Evolutionary conservation across 2,329 filamentous ascomycete genomes (phyloP).

Genomic region (Fusarium subtropicale): DNA sequence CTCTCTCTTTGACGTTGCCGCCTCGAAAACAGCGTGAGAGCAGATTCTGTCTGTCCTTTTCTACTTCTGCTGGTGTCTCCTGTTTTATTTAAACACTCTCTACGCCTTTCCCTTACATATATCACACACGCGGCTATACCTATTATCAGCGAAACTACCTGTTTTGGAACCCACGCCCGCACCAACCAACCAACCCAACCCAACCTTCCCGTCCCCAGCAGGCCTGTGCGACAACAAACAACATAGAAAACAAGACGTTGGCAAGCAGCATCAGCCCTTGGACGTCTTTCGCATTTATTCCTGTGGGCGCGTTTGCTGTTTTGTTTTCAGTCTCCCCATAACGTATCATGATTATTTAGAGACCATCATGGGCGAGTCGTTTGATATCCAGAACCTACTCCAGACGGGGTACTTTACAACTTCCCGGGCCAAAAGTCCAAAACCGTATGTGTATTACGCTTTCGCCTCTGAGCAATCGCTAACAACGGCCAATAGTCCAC

Average conservation of each 20-base stretch:
- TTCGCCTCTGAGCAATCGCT: conserved; percentile 13
- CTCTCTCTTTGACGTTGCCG: conserved; percentile 40
- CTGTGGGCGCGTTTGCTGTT: conserved; percentile 22
- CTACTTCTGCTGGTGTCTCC: conserved; percentile 22
- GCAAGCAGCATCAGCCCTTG: conserved; percentile 13
- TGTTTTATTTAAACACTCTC: conserved; percentile 7
- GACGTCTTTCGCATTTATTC: conserved; percentile 15
- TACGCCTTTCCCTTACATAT: not conserved
- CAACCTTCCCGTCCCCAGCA: conserved; percentile 28
- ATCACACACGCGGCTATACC: conserved; percentile 13
- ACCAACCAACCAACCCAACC: conserved; percentile 14
- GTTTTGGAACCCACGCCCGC: conserved; percentile 23
- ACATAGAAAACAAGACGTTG: conserved; percentile 37
- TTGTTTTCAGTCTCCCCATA: conserved; percentile 18
- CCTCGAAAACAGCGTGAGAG: conserved; percentile 27
- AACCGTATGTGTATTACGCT: conserved; percentile 42
- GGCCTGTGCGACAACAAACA: conserved; percentile 42
- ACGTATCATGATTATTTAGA: conserved; percentile 45
- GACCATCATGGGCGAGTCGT: conserved; percentile 57
- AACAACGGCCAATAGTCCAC: conserved; percentile 32
- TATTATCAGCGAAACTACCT: conserved; percentile 3
- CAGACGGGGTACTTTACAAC: conserved; percentile 64
- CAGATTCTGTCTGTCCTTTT: conserved; percentile 29
- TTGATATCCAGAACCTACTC: conserved; percentile 61
- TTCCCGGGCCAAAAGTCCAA: conserved; percentile 54